Evolutionary conservation across 768 basidiomycete genomes (phyloP), one percentile per base, ranked within the genome.

Genomic region (Tulasnella sp.): DNA sequence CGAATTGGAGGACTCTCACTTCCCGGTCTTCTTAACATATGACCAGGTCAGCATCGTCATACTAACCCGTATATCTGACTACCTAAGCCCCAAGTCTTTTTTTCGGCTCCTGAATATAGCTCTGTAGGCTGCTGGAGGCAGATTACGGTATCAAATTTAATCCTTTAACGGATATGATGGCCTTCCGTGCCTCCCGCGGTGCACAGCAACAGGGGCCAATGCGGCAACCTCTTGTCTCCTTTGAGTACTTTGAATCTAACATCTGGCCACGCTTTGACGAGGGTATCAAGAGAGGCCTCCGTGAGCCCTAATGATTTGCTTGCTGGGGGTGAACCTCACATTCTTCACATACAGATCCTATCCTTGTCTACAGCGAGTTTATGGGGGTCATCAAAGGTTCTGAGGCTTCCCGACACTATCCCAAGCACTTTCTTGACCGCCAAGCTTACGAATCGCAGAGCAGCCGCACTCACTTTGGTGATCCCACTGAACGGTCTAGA

Each of bases 391-490:
- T 77, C 77, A 86, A 88, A 79, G 91, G 91, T 29, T 91, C 91
- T 0, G 90, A 91, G 80, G 83, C 83, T 68, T 83, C 90, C 0
- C 74, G 88, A 11, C 74, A 74, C 0, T 81, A 79, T 70, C 80
- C 80, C 2, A 78, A 80, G 1, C 82, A 86, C 1, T 85, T 82
- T 80, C 83, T 92, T 4, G 84, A 86, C 73, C 81, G 82, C 38
- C 77, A 81, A 0, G 79, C 83, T 0, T 92, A 92, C 79, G 79
- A 83, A 45, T 79, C 79, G 39, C 84, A 90, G 37, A 88, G 90
- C 67, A 79, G 84, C 64, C 86, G 91, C 2, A 83, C 84, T 0
- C 87, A 90, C 15, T 84, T 86, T 1, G 85, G 86, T 0, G 91
- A 91, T 79, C 85, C 89, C 0, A 83, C 81, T 9, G 85, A 86